Percentiles rank a stretch among this genome's conserved stretches.
These are phyloP conservation scores for Vitis hybrid DNA, from an alignment of 177 flowering plant species.

Conservation along the genomic window DNA sequence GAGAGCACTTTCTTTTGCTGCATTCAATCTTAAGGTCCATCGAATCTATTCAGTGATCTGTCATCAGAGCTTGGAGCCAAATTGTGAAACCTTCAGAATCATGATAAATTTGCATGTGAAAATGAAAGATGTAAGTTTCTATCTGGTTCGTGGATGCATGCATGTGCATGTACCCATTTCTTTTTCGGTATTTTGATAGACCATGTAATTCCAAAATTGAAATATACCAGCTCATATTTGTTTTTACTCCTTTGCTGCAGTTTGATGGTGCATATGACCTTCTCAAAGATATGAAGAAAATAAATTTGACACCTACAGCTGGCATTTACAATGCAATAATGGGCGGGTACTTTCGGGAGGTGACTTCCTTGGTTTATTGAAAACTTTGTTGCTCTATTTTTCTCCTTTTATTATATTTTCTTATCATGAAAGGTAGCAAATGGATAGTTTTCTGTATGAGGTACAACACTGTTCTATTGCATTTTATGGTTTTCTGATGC, in stretches of 20 bases:
- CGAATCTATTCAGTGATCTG: constrained; percentile 53
- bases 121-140: constrained; percentile 80
- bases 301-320: constrained; percentile 52
- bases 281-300: constrained; percentile 51
- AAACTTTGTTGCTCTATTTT: constrained; percentile 9
- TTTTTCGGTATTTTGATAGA: background rate
- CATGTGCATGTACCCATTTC: background rate
- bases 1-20: background rate
- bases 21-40: constrained; percentile 44
- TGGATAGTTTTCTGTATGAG: background rate
- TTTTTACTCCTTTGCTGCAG: constrained; percentile 34
- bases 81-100: constrained; percentile 56
- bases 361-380: constrained; percentile 10
- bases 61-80: constrained; percentile 46
- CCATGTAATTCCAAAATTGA: background rate
- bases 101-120: constrained; percentile 61
- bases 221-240: background rate
- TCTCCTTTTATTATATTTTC: background rate
- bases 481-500: background rate
- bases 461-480: background rate
- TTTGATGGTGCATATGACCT: constrained; percentile 71
- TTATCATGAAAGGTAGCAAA: no score
- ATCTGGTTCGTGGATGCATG: no score
- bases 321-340: constrained; percentile 77
- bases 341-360: constrained; percentile 82